Base-by-base conservation (phyloP, 1,139 yeast species). In the Candida gigantensis region DNA sequence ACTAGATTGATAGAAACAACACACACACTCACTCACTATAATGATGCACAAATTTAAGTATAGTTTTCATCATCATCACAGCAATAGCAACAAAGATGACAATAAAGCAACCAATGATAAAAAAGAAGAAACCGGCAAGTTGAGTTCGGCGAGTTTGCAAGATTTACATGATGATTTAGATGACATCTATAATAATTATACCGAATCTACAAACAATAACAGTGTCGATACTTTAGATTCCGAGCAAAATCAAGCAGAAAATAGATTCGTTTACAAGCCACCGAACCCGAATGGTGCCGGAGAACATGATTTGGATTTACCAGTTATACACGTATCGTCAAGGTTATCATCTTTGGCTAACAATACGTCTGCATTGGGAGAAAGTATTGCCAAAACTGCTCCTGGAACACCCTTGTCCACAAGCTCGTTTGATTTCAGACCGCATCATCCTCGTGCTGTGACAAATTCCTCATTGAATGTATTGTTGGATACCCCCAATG, bases 401-500 rank as follows among this genome's bases (percentile, higher is more conserved):
- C 68, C 68, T 5, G 57, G 53, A 35, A 56, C 65, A 8, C 62
- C 65, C 4, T 47, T 49, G 19, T 58, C 65, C 3, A 30, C 49
- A 5, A 41, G 48, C 15, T 58, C 65, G 6, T 61, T 62, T 45
- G 68, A 63, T 35, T 61, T 62, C 48, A 28, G 43, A 13, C 45
- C 45, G 11, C 26, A 32, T 6, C 35, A 29, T 20, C 54, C 51
- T 9, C 51, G 53, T 24, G 57, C 57, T 6, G 49, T 58, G 43
- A 64, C 72, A 19, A 65, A 62, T 44, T 55, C 69, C 3, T 63
- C 72, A 9, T 45, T 68, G 35, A 64, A 68, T 41, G 71, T 68
- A n/a, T 51, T 68, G 37, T 45, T 61, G 20, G 70, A 62, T 36
- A 55, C 65, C 5, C 60, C 64, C 0, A 49, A 56, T 12, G 50